Percentiles rank a stretch among this genome's conserved stretches.
Evolutionary conservation across 179 eudicot genomes (phyloP).

Genomic region (Dionaea muscipula): DNA sequence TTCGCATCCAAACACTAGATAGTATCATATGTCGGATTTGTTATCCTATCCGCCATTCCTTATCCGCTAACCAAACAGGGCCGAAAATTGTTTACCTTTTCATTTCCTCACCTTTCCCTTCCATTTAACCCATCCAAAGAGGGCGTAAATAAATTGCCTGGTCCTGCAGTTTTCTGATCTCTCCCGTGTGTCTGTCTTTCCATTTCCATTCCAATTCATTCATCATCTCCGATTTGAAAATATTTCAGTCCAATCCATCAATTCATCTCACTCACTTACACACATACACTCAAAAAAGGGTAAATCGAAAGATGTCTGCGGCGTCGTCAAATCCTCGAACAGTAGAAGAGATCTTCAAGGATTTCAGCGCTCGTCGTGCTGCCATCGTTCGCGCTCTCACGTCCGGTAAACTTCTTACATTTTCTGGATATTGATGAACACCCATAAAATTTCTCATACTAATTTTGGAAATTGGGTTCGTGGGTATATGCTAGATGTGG

Average conservation of each 20-base stretch:
- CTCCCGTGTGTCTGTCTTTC: neutral
- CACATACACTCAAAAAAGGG: too few relatives aligned
- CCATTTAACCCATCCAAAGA: neutral
- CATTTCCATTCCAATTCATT: neutral
- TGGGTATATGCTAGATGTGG: slow-evolving; percentile 17
- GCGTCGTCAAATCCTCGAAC: slow-evolving; percentile 16
- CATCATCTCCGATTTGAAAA: neutral
- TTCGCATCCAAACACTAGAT: neutral
- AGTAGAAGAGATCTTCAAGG: slow-evolving; percentile 31
- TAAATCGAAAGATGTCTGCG: slow-evolving; percentile 11
- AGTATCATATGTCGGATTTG: too few relatives aligned
- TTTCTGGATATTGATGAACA: neutral
- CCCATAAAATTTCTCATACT: slow-evolving; percentile 3
- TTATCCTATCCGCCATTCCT: too few relatives aligned
- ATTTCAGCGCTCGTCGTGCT: slow-evolving; percentile 34
- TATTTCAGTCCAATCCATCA: too few relatives aligned
- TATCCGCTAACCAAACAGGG: neutral
- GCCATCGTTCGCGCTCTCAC: slow-evolving; percentile 35
- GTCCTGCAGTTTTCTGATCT: too few relatives aligned
- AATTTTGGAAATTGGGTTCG: slow-evolving; percentile 15
- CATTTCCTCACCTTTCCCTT: neutral
- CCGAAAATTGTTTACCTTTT: too few relatives aligned
- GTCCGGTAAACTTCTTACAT: slow-evolving; percentile 17
- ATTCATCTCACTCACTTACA: too few relatives aligned
- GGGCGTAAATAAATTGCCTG: too few relatives aligned